These are phyloP conservation scores for Microsporum ferrugineum DNA, from an alignment of 2,329 filamentous ascomycete species.

Conservation along the genomic window DNA sequence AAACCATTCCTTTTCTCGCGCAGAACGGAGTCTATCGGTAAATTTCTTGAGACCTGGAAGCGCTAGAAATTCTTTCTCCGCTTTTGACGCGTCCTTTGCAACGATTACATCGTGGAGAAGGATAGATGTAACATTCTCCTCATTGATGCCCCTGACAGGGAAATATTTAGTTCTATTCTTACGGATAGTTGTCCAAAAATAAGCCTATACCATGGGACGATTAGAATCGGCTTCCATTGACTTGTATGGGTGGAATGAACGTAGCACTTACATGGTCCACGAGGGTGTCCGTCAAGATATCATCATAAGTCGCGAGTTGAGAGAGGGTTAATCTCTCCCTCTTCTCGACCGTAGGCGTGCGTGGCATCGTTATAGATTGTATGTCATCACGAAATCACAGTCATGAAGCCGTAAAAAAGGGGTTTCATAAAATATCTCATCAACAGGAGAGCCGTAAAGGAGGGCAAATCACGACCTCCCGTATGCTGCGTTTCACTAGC, in stretches of 20 bases:
- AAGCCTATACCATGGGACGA: slow-evolving; percentile 49
- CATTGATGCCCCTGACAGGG: slow-evolving; percentile 64
- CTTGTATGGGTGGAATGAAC: background rate
- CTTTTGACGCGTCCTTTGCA: slow-evolving; percentile 56
- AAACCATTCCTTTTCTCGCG: slow-evolving; percentile 79
- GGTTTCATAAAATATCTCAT: background rate
- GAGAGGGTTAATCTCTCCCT: slow-evolving; percentile 70
- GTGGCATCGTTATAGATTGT: slow-evolving; percentile 11
- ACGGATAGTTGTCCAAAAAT: slow-evolving; percentile 91
- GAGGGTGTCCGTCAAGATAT: slow-evolving; percentile 86
- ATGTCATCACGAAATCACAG: background rate
- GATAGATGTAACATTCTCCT: slow-evolving; percentile 50
- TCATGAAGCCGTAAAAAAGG: background rate
- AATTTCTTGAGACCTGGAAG: slow-evolving; percentile 66
- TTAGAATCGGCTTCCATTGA: background rate
- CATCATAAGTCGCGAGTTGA: slow-evolving; percentile 86
- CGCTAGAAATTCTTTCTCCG: slow-evolving; percentile 60
- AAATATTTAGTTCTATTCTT: slow-evolving; percentile 87
- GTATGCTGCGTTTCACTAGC: background rate
- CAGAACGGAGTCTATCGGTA: slow-evolving; percentile 53
- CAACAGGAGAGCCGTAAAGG: background rate
- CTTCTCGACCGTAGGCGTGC: slow-evolving; percentile 22
- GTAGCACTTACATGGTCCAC: slow-evolving; percentile 71
- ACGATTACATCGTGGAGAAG: slow-evolving; percentile 58
- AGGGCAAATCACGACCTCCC: background rate